Percentiles rank a stretch among this genome's conserved stretches.
Conservation (phyloP, 2,329 filamentous ascomycete species). For the Xylaria sp. region DNA sequence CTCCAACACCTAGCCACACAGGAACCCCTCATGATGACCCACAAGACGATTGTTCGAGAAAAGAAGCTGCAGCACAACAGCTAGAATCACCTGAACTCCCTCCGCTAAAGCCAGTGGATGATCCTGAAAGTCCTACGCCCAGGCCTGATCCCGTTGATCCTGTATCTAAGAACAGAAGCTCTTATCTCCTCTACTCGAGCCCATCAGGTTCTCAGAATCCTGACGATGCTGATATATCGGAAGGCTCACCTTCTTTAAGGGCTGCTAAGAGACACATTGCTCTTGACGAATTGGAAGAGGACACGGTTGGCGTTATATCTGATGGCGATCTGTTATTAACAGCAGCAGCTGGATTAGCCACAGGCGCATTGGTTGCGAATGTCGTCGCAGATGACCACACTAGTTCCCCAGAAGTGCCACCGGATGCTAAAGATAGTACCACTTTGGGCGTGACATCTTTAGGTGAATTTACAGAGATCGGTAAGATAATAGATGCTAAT, state of each 20-base stretch:
- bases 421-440: slow-evolving; percentile 1
- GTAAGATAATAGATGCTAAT: background rate
- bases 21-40: slow-evolving; percentile 4
- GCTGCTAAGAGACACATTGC: slow-evolving; percentile 22
- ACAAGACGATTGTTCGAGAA: background rate
- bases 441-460: slow-evolving; percentile 17
- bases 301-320: slow-evolving; percentile 8
- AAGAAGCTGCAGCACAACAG: slow-evolving; percentile 4
- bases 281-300: slow-evolving; percentile 22
- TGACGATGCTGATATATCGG: slow-evolving; percentile 32
- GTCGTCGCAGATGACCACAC: background rate
- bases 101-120: slow-evolving; percentile 28
- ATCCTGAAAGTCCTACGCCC: slow-evolving; percentile 35
- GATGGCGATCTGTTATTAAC: background rate
- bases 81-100: slow-evolving; percentile 33
- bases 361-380: slow-evolving; percentile 24
- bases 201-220: slow-evolving; percentile 49
- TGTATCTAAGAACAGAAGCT: slow-evolving; percentile 56
- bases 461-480: background rate
- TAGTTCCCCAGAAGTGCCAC: slow-evolving; percentile 3
- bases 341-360: slow-evolving; percentile 11
- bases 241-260: slow-evolving; percentile 32
- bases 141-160: slow-evolving; percentile 54
- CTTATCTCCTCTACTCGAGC: slow-evolving; percentile 54
- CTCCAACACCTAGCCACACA: slow-evolving; percentile 4